Percentiles rank a stretch among this genome's conserved stretches.
Evolutionary conservation across 2,329 filamentous ascomycete genomes (phyloP).

Genomic region (Botryotinia convoluta): DNA sequence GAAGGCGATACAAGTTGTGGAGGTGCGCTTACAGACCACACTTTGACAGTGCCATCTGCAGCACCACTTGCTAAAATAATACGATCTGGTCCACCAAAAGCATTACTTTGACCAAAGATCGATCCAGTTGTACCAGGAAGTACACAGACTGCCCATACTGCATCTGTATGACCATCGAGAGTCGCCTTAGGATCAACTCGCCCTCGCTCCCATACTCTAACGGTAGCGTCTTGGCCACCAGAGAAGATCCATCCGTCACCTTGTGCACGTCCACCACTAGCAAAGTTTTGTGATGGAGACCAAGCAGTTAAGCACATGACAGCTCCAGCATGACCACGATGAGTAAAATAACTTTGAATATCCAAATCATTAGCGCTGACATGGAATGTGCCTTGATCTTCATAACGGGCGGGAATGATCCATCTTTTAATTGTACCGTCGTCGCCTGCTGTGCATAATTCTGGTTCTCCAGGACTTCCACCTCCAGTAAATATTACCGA

Average conservation of each 20-base stretch:
- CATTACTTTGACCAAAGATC: conserved; percentile 73
- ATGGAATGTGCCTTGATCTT: conserved; percentile 52
- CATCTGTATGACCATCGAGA: conserved; percentile 89
- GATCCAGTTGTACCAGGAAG: conserved; percentile 78
- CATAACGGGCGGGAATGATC: conserved; percentile 83
- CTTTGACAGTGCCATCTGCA: conserved; percentile 84
- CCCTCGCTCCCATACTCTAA: conserved; percentile 93
- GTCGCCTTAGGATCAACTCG: conserved; percentile 94
- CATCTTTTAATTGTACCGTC: conserved; percentile 96
- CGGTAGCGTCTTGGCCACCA: conserved; percentile 87
- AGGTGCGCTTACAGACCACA: conserved; percentile 92
- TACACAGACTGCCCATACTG: conserved; percentile 93
- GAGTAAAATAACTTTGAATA: conserved; percentile 90
- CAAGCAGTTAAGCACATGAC: conserved; percentile 86
- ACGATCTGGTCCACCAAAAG: conserved; percentile 77
- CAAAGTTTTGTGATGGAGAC: conserved; percentile 83
- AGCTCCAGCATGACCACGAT: conserved; percentile 87
- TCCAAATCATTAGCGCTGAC: conserved; percentile 67
- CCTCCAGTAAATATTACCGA: conserved; percentile 96
- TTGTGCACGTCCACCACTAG: conserved; percentile 79
- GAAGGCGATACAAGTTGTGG: conserved; percentile 82
- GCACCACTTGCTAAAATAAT: conserved; percentile 88
- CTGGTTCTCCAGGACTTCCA: conserved; percentile 90
- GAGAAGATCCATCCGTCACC: conserved; percentile 99
- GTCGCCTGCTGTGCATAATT: conserved; percentile 94